phyloP scores from a whole-genome alignment of 1,284 basidiomycete species.

The Ustilago trichophora region DNA sequence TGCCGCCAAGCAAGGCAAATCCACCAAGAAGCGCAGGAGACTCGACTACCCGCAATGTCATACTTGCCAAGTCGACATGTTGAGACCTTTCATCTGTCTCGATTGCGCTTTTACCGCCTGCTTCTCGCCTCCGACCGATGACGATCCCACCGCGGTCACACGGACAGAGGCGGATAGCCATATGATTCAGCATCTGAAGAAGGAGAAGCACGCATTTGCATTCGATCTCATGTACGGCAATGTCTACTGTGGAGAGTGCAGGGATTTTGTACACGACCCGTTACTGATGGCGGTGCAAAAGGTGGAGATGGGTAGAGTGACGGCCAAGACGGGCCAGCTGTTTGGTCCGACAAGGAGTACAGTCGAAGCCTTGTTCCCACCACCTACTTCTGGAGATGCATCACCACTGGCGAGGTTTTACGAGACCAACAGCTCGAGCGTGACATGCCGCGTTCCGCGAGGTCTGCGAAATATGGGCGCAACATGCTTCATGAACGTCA shows the following conservation, averaged over 20 bases:
- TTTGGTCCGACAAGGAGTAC: constrained; percentile 17
- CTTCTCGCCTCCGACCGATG: constrained; percentile 42
- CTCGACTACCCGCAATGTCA: constrained; percentile 61
- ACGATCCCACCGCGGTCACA: constrained; percentile 16
- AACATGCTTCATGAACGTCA: constrained; percentile 92
- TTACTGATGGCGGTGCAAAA: constrained; percentile 48
- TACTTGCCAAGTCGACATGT: constrained; percentile 50
- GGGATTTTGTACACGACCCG: constrained; percentile 59
- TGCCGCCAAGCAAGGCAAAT: constrained; percentile 34
- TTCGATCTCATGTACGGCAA: constrained; percentile 60
- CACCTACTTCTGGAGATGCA: background rate
- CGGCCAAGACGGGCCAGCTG: constrained; percentile 20
- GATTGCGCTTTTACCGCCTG: constrained; percentile 58
- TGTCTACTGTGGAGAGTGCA: constrained; percentile 59
- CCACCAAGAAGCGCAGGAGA: constrained; percentile 14
- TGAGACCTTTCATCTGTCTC: constrained; percentile 63
- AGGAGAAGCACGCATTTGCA: constrained; percentile 29
- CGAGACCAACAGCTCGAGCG: constrained; percentile 22
- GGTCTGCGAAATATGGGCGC: constrained; percentile 91
- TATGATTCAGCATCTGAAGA: constrained; percentile 39
- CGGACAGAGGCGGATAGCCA: constrained; percentile 28
- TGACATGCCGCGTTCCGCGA: constrained; percentile 73
- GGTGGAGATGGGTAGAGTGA: constrained; percentile 34
- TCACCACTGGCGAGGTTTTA: constrained; percentile 20
- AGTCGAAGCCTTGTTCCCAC: constrained; percentile 23